Evolutionary conservation across 306 rosid species (phyloP), one percentile per base, ranked within the genome.

Genomic region (Psophocarpus tetragonolobus): DNA sequence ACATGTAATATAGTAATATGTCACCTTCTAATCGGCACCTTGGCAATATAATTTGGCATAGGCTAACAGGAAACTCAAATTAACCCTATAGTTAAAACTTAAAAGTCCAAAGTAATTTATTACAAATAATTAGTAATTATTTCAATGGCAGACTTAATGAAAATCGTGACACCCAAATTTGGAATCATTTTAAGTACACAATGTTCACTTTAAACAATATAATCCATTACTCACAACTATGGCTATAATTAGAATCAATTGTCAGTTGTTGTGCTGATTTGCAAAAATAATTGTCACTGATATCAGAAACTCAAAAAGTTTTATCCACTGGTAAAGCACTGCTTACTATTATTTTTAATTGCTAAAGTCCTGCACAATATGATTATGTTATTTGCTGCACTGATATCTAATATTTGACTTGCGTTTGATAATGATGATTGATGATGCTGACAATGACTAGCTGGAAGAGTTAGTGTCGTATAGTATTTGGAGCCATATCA

Each of bases 371-470:
- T 8, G 26, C 27, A 8, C 24, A 80, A 32, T 60, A 73, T 80
- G 63, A 73, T 73, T 44, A 62, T 71, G 78, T 48, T 71, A 71
- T 50, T 48, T 73, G 74, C 58, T 4, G 83, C 83, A 66, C 80
- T 56, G 76, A 74, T 81, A 74, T 72, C 76, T 11, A 26, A 56
- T 33, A n/a, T 81, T 81, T 81, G 80, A 81, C 84, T 74, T 74
- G 21, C 17, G 62, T 67, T 50, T 32, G 24, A 7, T 48, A 73
- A 66, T 65, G 80, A 73, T 80, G 68, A 51, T 24, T 14, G 60
- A 42, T 58, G 32, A 74, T 41, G 79, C 66, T 80, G 73, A 60
- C 12, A 71, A 79, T 60, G 57, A 35, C 83, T 48, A 33, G 48
- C 77, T 32, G 67, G 61, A 70, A 47, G 17, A 62, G 47, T 12